These are phyloP conservation scores for Saraca asoca DNA, from an alignment of 331 rosid genomes.

Conservation along the genomic window DNA sequence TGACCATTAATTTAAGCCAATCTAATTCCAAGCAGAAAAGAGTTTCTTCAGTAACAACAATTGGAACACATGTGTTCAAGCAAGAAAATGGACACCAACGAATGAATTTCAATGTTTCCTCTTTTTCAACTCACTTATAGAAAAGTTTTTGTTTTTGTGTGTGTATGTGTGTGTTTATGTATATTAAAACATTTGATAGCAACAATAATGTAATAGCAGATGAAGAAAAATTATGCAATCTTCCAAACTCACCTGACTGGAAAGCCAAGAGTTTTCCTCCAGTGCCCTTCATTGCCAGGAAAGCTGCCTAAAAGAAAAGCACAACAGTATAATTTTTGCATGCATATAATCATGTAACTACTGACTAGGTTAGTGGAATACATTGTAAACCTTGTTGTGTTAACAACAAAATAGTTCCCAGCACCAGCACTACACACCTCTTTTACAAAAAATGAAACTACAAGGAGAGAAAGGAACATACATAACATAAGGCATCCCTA, in stretches of 20 bases:
- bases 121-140: slow-evolving; percentile 8
- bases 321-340: slow-evolving; percentile 12
- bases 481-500: too few relatives aligned
- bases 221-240: neutral
- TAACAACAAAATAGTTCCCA: slow-evolving; percentile 12
- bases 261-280: slow-evolving; percentile 95
- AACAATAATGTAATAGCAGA: neutral
- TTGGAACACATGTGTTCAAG: neutral
- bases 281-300: slow-evolving; percentile 87
- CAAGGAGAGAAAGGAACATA: too few relatives aligned
- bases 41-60: slow-evolving; percentile 7
- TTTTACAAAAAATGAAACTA: neutral
- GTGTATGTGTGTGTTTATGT: too few relatives aligned
- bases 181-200: neutral
- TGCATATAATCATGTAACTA: slow-evolving; percentile 10
- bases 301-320: slow-evolving; percentile 72
- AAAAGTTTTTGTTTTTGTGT: neutral
- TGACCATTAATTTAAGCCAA: slow-evolving; percentile 18
- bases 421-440: neutral
- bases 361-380: slow-evolving; percentile 5
- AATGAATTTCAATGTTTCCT: neutral
- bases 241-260: slow-evolving; percentile 83
- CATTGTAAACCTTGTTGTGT: slow-evolving; percentile 14
- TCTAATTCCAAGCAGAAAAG: slow-evolving; percentile 14
- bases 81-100: slow-evolving; percentile 7